Evolutionary conservation across 176 grass and related monocot species (phyloP).

Genomic region (Panicum miliaceum): DNA sequence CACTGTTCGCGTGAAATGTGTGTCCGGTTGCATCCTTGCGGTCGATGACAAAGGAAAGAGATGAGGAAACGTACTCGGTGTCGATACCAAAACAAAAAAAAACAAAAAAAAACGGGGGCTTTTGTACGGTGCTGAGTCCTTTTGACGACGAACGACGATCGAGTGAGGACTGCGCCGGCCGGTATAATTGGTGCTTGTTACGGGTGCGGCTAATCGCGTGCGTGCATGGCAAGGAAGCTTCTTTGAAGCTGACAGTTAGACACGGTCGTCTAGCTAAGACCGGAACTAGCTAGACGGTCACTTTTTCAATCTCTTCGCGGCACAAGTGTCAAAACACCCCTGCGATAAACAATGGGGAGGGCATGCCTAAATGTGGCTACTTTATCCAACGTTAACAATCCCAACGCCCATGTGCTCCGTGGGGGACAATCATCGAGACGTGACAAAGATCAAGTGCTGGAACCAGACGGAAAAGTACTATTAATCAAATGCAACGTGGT

Average conservation of each 20-base stretch:
- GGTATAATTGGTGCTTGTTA: background rate
- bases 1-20: conserved; percentile 20
- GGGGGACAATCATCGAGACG: background rate
- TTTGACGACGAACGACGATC: background rate
- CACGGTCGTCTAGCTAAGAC: background rate
- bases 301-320: background rate
- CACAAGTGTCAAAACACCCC: background rate
- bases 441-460: background rate
- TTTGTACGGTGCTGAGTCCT: background rate
- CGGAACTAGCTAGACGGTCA: background rate
- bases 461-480: background rate
- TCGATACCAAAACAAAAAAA: background rate
- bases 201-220: background rate
- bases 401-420: conserved; percentile 39
- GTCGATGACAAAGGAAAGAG: background rate
- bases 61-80: background rate
- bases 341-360: background rate
- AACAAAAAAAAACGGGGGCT: too few relatives aligned
- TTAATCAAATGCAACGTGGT: conserved; percentile 21
- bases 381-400: background rate
- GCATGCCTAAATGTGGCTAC: conserved; percentile 26
- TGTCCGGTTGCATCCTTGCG: background rate
- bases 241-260: background rate
- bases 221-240: background rate
- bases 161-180: background rate